Conservation (phyloP, 768 basidiomycete species). For the Trametes sanguinea region DNA sequence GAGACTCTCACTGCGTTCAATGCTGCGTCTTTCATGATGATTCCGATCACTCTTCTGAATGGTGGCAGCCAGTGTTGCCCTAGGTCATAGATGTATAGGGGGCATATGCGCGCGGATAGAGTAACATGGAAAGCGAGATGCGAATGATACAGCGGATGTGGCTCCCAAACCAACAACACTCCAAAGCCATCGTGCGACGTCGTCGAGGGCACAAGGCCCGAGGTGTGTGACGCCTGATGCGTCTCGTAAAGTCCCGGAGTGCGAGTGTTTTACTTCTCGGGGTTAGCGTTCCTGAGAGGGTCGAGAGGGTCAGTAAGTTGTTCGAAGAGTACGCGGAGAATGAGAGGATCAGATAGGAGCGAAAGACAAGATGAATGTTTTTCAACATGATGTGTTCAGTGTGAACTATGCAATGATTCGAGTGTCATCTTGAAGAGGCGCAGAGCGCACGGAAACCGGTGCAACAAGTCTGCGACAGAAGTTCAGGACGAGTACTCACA, state of each 20-base stretch:
- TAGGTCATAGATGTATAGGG: slow-evolving; percentile 23
- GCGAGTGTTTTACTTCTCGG: slow-evolving; percentile 37
- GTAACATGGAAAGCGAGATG: slow-evolving; percentile 26
- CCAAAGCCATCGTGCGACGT: slow-evolving; percentile 15
- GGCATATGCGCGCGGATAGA: slow-evolving; percentile 24
- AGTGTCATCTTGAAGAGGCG: slow-evolving; percentile 54
- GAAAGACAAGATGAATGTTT: slow-evolving; percentile 93
- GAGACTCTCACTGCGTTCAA: too few species aligned
- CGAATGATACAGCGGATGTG: slow-evolving; percentile 27
- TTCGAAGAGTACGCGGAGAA: neutral
- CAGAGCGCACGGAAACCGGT: slow-evolving; percentile 1
- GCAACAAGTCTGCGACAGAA: slow-evolving; percentile 6
- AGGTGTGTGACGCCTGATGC: slow-evolving; percentile 25
- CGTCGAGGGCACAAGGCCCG: slow-evolving; percentile 13
- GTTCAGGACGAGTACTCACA: slow-evolving; percentile 61
- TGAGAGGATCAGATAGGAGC: slow-evolving; percentile 91
- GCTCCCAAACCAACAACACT: slow-evolving; percentile 23
- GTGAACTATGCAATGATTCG: slow-evolving; percentile 89
- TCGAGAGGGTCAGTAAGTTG: slow-evolving; percentile 13
- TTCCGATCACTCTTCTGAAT: neutral
- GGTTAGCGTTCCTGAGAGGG: slow-evolving; percentile 39
- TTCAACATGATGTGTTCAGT: slow-evolving; percentile 86
- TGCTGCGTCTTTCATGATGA: too few species aligned
- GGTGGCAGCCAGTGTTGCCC: slow-evolving; percentile 4
- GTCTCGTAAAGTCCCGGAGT: slow-evolving; percentile 16